Evolutionary conservation across 2,329 filamentous ascomycete genomes (phyloP), one percentile per base, ranked within the genome.

Genomic region (Fusarium avenaceum): DNA sequence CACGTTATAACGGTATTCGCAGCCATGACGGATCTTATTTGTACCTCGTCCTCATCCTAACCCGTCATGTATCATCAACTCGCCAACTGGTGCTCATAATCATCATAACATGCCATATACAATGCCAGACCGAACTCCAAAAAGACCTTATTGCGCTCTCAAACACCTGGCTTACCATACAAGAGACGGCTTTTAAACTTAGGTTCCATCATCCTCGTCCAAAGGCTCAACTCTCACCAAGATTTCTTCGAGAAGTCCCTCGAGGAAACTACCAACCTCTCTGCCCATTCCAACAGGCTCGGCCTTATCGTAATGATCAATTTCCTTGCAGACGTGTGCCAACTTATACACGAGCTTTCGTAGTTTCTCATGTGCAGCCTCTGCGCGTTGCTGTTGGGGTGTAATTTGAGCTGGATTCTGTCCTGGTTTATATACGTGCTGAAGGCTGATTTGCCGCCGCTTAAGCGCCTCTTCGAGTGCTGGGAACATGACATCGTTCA

Each of bases 251-350:
- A 99, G 82, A 66, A 98, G 87, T 0, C 94, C 95, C 78, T 99
- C 96, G 9, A 98, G 80, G 72, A 98, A 96, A 1, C 92, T 93
- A 44, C 90, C 89, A 3, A 97, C 94, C 26, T 95, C 94, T 44
- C 93, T 90, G 0, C 94, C 95, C 95, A 98, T 97, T 1, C 94
- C 93, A 13, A 98, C 93, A 7, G 94, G 93, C 71, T 93, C 92
- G 43, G 90, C 87, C 77, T 91, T 91, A 79, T 99, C 96, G 79
- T 90, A 92, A 67, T 91, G 87, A 78, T 99, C 95, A 74, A 99
- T 93, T 77, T 97, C 94, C 75, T 90, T 91, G 79, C 97, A 97
- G 24, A 95, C 85, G 62, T 92, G 89, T 3, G 90, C 91, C 30
- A 96, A 85, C 76, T 97, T 96, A 68, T 90, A 90, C 14, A 97